These are phyloP conservation scores for Leishmania aethiopica DNA, from an alignment of 208 protist genomes.

Conservation along the genomic window DNA sequence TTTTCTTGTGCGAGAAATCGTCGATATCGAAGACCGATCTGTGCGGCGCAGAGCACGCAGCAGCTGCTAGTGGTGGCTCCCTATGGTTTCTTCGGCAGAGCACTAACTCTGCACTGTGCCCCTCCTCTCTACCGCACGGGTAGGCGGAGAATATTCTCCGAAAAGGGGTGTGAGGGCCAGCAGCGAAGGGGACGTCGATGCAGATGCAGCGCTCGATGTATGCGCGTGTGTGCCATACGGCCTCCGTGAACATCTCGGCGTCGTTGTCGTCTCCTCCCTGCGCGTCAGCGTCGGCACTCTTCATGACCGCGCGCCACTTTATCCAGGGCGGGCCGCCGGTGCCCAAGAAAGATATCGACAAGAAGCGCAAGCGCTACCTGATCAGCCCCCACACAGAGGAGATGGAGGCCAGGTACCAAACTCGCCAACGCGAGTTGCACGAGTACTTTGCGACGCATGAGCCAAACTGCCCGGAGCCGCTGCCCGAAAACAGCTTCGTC, in stretches of 20 bases:
- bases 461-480: slow-evolving; percentile 63
- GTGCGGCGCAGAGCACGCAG: neutral
- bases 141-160: neutral
- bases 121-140: neutral
- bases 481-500: slow-evolving; percentile 72
- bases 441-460: slow-evolving; percentile 58
- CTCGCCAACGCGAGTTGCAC: slow-evolving; percentile 40
- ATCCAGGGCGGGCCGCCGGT: slow-evolving; percentile 65
- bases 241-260: neutral
- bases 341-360: slow-evolving; percentile 37
- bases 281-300: neutral
- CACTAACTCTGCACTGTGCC: neutral
- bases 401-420: slow-evolving; percentile 43
- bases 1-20: neutral
- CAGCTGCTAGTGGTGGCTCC: neutral
- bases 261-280: neutral
- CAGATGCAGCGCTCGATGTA: neutral
- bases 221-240: neutral
- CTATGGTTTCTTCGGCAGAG: neutral
- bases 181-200: neutral
- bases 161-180: neutral
- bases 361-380: slow-evolving; percentile 23
- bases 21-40: neutral
- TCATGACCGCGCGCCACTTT: slow-evolving; percentile 34
- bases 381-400: slow-evolving; percentile 23